Evolutionary conservation across 2,329 filamentous ascomycete species (phyloP), one percentile per base, ranked within the genome.

Genomic region (Fusarium bulbicola): DNA sequence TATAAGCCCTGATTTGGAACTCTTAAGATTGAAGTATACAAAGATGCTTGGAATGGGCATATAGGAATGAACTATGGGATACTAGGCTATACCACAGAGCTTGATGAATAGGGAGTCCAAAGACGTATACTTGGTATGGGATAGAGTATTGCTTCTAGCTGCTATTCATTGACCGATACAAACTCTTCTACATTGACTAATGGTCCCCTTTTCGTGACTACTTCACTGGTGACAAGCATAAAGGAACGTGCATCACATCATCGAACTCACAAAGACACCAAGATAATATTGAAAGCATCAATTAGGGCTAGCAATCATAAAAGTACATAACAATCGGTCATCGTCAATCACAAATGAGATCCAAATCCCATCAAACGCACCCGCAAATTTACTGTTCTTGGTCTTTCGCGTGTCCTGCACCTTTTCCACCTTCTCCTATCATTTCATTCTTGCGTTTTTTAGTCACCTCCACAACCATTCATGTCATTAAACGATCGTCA

Each of bases 401-500:
- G 49, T 54, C 71, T 49, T 58, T 50, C 26, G 40, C 57, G 59
- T 71, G 63, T 59, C 57, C 65, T 68, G 70, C 68, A 62, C 57
- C 45, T 60, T 71, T 63, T 54, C 37, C 49, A 14, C 60, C 54
- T 57, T 40, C 37, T 42, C 58, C 60, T 32, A 18, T 57, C 45
- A 43, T 26, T 61, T 52, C 71, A 72, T 64, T 74, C 71, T 65
- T 49, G 39, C 52, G 49, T 37, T 61, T 37, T 54, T 39, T 21
- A 18, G 12, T 40, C 50, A 18, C 59, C 67, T 47, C 56, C 59
- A 24, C 52, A 39, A 28, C 68, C 67, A 60, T 70, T 61, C 15
- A 66, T 69, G 68, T 65, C 76, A 77, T 77, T 70, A 77, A 74
- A 76, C 63, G 72, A 74, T 76, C 63, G 75, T 77, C 65, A 73